Conservation (phyloP, 352 stramenopile species). For the Phytophthora palmivora region DNA sequence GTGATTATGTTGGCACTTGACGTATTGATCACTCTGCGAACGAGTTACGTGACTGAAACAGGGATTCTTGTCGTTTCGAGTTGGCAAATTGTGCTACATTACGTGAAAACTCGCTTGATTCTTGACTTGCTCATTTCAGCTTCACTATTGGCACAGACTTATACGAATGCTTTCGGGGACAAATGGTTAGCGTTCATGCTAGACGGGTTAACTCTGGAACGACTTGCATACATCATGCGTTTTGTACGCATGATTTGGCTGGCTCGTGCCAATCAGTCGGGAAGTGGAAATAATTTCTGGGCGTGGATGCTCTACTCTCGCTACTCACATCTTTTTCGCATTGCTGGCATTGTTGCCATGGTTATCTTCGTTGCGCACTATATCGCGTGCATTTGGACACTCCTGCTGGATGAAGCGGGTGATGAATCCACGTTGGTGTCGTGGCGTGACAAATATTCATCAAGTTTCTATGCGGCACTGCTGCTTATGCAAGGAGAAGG, state of each 20-base stretch:
- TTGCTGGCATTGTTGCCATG: conserved; percentile 44
- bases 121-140: conserved; percentile 29
- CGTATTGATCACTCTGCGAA: conserved; percentile 42
- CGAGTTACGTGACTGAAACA: conserved; percentile 37
- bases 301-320: conserved; percentile 51
- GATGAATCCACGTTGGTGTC: background rate
- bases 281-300: conserved; percentile 32
- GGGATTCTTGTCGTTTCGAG: conserved; percentile 31
- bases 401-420: conserved; percentile 8
- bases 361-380: conserved; percentile 57
- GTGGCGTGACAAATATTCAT: conserved; percentile 32
- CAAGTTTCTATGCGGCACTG: conserved; percentile 55
- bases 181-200: conserved; percentile 12
- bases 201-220: conserved; percentile 24
- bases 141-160: conserved; percentile 6
- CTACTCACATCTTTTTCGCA: conserved; percentile 48
- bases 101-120: conserved; percentile 33
- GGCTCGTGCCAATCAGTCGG: conserved; percentile 20
- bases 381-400: conserved; percentile 57
- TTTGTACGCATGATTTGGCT: conserved; percentile 41
- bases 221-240: conserved; percentile 27
- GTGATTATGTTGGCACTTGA: conserved; percentile 31
- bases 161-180: background rate
- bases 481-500: conserved; percentile 66
- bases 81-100: conserved; percentile 31